A percentile compares a stretch with the other conserved stretches of the same genome.
Evolutionary conservation across 495 filamentous ascomycete species (phyloP).

Genomic region (Penicillium maclennaniae): DNA sequence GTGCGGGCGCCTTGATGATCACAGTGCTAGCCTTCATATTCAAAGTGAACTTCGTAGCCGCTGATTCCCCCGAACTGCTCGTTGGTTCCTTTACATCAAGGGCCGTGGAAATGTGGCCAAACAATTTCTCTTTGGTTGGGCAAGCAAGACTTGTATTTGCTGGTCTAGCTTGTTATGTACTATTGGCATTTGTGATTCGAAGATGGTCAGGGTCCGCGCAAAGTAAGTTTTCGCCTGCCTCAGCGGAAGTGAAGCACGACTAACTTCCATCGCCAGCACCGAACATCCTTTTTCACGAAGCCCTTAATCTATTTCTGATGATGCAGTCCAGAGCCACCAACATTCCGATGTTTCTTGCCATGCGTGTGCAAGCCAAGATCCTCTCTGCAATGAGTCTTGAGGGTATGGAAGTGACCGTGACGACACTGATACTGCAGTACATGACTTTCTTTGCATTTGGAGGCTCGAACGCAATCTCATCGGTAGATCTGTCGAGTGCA

Average conservation of each 20-base stretch:
- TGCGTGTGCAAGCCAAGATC: slow-evolving; percentile 55
- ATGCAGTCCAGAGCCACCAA: slow-evolving; percentile 83
- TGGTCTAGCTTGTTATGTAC: slow-evolving; percentile 44
- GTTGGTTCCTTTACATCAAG: slow-evolving; percentile 46
- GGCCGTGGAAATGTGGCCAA: slow-evolving; percentile 45
- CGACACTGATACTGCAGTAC: slow-evolving; percentile 66
- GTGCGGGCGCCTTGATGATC: slow-evolving; percentile 17
- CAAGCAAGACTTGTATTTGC: slow-evolving; percentile 42
- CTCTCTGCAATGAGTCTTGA: slow-evolving; percentile 46
- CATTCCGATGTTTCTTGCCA: slow-evolving; percentile 76
- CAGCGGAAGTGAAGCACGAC: slow-evolving; percentile 1
- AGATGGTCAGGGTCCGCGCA: not conserved
- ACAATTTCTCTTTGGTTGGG: slow-evolving; percentile 44
- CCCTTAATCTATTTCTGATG: slow-evolving; percentile 73
- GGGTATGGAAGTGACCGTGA: slow-evolving; percentile 55
- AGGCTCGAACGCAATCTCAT: slow-evolving; percentile 88
- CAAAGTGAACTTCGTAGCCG: slow-evolving; percentile 75
- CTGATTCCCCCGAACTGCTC: slow-evolving; percentile 84
- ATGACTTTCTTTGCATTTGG: slow-evolving; percentile 86
- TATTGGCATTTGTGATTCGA: slow-evolving; percentile 20
- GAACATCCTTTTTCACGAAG: slow-evolving; percentile 50
- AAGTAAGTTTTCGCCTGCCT: slow-evolving; percentile 15
- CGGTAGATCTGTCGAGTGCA: slow-evolving; percentile 74
- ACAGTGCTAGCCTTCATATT: slow-evolving; percentile 65
- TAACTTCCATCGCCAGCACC: slow-evolving; percentile 15